Base-by-base conservation (phyloP, 345 rosid genomes). In the Crucihimalaya himalaica region DNA sequence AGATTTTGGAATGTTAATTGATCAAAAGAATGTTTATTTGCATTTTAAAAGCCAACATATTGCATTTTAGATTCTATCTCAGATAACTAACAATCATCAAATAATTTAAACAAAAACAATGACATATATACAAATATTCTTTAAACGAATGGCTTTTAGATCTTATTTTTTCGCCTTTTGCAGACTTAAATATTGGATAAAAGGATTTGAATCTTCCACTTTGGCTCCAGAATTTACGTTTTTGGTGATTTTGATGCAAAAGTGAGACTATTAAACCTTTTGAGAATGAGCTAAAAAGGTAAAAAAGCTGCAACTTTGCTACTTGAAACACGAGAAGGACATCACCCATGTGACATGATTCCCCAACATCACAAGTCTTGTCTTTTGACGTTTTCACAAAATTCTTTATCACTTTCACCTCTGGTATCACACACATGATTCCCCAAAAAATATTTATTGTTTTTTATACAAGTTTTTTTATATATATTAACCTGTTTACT, bases 301-400 rank as follows among this genome's bases (percentile, higher is more conserved):
- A 40, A 37, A 63, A 77, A 77, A 57, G 77, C 80, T 71, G 80
- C 80, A 71, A 64, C 46, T 27, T 70, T 63, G 61, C 76, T 37
- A 58, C 47, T 57, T 50, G 76, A 71, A 58, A 47, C 63, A 71
- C 64, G 80, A 71, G 76, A 40, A 53, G 27, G 68, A 66, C 69
- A 66, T 71, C 72, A 77, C 58, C 73, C 77, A 77, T 77, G 81
- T 77, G 81, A 65, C 68, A 65, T 77, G 72, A 77, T 65, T 71
- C 77, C 70, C 73, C 61, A 63, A 58, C 68, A 50, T 71, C 72
- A 64, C 57, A 65, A 77, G 80, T 71, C 77, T 77, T 71, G 56
- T 71, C 77, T 48, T 15, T 47, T 56, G 66, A 63, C 75, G 37
- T 68, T 52, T 62, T 46, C 70, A 46, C 70, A 54, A 58, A 34